Evolutionary conservation across 495 filamentous ascomycete species (phyloP).

Genomic region (Hypoxylon rickii): DNA sequence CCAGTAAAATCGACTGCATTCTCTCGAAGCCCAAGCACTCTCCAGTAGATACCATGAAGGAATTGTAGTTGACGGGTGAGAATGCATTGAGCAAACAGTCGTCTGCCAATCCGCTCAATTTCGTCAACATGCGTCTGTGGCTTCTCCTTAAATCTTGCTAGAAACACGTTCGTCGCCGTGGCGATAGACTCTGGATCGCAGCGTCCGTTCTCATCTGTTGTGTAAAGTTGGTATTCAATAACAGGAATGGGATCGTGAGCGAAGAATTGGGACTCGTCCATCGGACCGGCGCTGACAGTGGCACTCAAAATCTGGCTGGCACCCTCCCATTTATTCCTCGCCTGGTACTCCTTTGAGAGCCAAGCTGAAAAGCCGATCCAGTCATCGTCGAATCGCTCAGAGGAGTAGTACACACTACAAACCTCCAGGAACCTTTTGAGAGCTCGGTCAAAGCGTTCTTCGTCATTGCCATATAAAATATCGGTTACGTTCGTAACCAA

Average conservation of each 20-base stretch:
- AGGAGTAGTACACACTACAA: conserved; percentile 24
- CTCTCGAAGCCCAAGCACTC: conserved; percentile 23
- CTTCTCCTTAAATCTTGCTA: conserved; percentile 39
- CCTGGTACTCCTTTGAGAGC: conserved; percentile 44
- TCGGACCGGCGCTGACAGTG: conserved; percentile 31
- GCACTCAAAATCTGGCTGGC: conserved; percentile 39
- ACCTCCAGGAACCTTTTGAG: conserved; percentile 28
- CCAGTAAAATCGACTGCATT: conserved; percentile 18
- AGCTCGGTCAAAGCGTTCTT: conserved; percentile 24
- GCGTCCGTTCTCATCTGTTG: conserved; percentile 5
- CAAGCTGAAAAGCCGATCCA: conserved; percentile 43
- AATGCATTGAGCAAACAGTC: conserved; percentile 36
- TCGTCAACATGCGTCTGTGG: conserved; percentile 11
- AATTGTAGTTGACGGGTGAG: not conserved
- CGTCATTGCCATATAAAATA: conserved; percentile 22
- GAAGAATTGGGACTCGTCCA: conserved; percentile 43
- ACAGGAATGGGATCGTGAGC: conserved; percentile 40
- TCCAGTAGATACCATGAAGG: conserved; percentile 38
- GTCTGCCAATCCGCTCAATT: conserved; percentile 35
- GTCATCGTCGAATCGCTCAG: conserved; percentile 17
- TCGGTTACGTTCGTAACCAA: conserved; percentile 11
- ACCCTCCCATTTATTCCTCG: conserved; percentile 33
- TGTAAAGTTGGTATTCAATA: conserved; percentile 37
- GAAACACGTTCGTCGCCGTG: conserved; percentile 40
- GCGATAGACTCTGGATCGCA: conserved; percentile 19